Conservation (phyloP, 257 asterid genomes). For the Fraxinus quadrangulata region DNA sequence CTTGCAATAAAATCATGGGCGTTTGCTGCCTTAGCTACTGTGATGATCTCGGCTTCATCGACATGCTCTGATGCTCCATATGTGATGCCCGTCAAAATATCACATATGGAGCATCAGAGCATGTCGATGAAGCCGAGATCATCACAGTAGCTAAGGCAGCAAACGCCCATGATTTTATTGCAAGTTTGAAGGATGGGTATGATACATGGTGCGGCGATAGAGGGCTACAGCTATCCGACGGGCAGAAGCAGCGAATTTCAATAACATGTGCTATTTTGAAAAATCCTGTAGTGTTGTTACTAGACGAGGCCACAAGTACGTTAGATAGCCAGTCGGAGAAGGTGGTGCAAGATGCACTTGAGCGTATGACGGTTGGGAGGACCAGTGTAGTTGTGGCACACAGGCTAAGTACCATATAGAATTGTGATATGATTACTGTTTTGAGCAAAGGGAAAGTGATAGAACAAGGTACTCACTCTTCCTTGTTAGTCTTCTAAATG, state of each 20-base stretch:
- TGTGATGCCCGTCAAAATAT: constrained; percentile 60
- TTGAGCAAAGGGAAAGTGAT: constrained; percentile 71
- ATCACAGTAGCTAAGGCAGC: constrained; percentile 78
- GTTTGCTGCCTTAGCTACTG: constrained; percentile 79
- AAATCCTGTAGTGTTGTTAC: constrained; percentile 60
- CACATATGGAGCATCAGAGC: constrained; percentile 56
- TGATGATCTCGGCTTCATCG: constrained; percentile 58
- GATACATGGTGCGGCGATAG: constrained; percentile 82
- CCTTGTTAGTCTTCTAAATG: constrained; percentile 62
- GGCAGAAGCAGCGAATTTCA: constrained; percentile 88
- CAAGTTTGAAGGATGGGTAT: constrained; percentile 66
- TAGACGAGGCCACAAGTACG: constrained; percentile 92
- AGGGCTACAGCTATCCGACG: constrained; percentile 85
- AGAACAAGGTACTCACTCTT: constrained; percentile 76
- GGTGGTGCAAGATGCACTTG: constrained; percentile 83
- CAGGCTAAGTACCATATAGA: constrained; percentile 71
- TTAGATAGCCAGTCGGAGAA: constrained; percentile 80
- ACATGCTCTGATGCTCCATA: constrained; percentile 59
- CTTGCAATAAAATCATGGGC: constrained; percentile 79
- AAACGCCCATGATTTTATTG: constrained; percentile 79
- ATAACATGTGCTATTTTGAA: constrained; percentile 77
- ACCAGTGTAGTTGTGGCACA: constrained; percentile 92
- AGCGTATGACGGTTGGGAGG: constrained; percentile 77
- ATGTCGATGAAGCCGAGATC: constrained; percentile 52
- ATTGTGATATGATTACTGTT: constrained; percentile 71